A percentile compares a stretch with the other conserved stretches of the same genome.
These are phyloP conservation scores for Kodamaea kakaduensis DNA, from an alignment of 805 yeast species.

Conservation along the genomic window DNA sequence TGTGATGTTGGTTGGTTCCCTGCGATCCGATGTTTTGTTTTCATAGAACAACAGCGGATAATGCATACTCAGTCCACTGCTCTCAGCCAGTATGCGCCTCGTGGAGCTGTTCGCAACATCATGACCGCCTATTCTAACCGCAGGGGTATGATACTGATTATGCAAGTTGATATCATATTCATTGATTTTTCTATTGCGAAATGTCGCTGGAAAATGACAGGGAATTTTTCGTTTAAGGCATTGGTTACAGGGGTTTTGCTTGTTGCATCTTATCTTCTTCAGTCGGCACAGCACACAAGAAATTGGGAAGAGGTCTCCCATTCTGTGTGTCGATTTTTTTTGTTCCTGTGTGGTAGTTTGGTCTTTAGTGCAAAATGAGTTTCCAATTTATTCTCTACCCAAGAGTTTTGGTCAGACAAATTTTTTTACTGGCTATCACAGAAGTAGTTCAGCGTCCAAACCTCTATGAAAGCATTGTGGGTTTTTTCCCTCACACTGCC, in stretches of 20 bases:
- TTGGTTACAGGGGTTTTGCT: slow-evolving; percentile 38
- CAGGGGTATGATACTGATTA: background rate
- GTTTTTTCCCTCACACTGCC: no score
- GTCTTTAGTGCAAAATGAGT: no score
- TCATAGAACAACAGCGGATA: slow-evolving; percentile 5
- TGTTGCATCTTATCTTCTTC: slow-evolving; percentile 34
- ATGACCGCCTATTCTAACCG: no score
- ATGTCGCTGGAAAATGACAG: slow-evolving; percentile 46
- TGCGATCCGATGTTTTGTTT: slow-evolving; percentile 1
- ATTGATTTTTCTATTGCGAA: slow-evolving; percentile 36
- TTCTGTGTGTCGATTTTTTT: slow-evolving; percentile 2
- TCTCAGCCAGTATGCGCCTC: slow-evolving; percentile 5
- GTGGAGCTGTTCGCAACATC: no score
- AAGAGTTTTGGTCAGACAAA: no score
- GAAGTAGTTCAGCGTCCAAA: no score
- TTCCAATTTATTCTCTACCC: no score
- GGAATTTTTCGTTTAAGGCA: slow-evolving; percentile 34
- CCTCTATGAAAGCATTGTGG: no score
- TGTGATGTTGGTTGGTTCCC: no score
- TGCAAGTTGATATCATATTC: slow-evolving; percentile 14
- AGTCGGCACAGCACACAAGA: slow-evolving; percentile 36
- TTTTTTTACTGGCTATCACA: no score
- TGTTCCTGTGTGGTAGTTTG: background rate
- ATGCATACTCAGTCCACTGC: slow-evolving; percentile 6
- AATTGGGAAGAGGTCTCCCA: slow-evolving; percentile 29